A percentile compares a stretch with the other conserved stretches of the same genome.
phyloP scores from a whole-genome alignment of 306 rosid genomes.

The Prosopis cineraria region DNA sequence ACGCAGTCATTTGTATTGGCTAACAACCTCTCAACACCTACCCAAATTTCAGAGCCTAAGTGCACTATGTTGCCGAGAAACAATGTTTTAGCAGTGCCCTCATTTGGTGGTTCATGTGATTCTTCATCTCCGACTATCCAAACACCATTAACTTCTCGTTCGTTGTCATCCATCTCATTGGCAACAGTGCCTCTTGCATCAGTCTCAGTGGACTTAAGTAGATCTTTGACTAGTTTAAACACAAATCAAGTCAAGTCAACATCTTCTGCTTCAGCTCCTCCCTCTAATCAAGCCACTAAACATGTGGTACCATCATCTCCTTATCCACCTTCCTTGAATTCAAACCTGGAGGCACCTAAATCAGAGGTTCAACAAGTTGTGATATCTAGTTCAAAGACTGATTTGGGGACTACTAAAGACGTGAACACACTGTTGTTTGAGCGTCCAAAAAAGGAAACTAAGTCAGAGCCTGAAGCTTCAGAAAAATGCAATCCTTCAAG shows the following conservation, averaged over 20 bases:
- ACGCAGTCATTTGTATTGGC: slow-evolving; percentile 43
- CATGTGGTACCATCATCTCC: slow-evolving; percentile 23
- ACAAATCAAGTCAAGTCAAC: slow-evolving; percentile 36
- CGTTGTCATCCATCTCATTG: slow-evolving; percentile 37
- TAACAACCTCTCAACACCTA: slow-evolving; percentile 40
- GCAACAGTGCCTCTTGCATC: slow-evolving; percentile 42
- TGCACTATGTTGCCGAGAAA: slow-evolving; percentile 41
- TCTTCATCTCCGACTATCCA: slow-evolving; percentile 32
- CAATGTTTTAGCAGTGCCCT: slow-evolving; percentile 34
- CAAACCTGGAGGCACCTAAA: slow-evolving; percentile 44
- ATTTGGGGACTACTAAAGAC: slow-evolving; percentile 40
- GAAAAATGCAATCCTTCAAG: slow-evolving; percentile 31
- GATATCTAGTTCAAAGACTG: slow-evolving; percentile 39
- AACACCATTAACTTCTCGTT: slow-evolving; percentile 38
- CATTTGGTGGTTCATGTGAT: slow-evolving; percentile 42
- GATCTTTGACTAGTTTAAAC: slow-evolving; percentile 38
- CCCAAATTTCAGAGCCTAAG: slow-evolving; percentile 39
- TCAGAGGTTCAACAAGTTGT: slow-evolving; percentile 41
- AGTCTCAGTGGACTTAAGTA: slow-evolving; percentile 39
- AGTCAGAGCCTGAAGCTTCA: slow-evolving; percentile 44
- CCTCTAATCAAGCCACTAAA: slow-evolving; percentile 45
- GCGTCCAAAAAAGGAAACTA: slow-evolving; percentile 39
- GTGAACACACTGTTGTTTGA: slow-evolving; percentile 35
- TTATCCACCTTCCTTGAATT: slow-evolving; percentile 26
- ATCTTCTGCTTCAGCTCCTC: slow-evolving; percentile 40